A percentile compares a stretch with the other conserved stretches of the same genome.
Evolutionary conservation across 257 asterid species (phyloP).

Genomic region (Lycium barbarum): DNA sequence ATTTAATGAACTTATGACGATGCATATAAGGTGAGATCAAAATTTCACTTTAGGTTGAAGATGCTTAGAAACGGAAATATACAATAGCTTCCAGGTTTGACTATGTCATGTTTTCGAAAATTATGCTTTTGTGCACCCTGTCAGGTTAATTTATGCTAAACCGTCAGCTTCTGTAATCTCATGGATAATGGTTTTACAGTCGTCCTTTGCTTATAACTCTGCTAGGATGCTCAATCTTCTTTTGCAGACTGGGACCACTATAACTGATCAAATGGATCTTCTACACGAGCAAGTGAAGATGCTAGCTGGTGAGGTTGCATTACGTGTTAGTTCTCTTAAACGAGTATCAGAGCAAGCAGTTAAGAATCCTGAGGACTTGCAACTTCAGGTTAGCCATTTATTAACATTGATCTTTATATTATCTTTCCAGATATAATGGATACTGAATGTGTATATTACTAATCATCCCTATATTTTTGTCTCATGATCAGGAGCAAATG

Average conservation of each 20-base stretch:
- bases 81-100: conserved; percentile 12
- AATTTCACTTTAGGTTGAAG: conserved; percentile 20
- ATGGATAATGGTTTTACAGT: conserved; percentile 16
- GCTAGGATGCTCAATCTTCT: conserved; percentile 33
- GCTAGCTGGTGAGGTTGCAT: conserved; percentile 90
- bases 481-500: conserved; percentile 59
- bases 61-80: neutral
- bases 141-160: neutral
- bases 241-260: conserved; percentile 77
- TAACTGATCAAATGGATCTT: conserved; percentile 88
- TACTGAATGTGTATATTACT: conserved; percentile 24
- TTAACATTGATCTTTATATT: neutral
- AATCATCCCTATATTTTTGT: conserved; percentile 30
- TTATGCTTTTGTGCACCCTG: neutral
- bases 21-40: neutral
- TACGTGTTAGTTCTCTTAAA: conserved; percentile 74
- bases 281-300: conserved; percentile 76
- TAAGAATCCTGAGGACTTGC: conserved; percentile 60
- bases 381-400: conserved; percentile 58
- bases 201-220: conserved; percentile 30
- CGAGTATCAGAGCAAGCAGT: conserved; percentile 68
- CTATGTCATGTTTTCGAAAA: neutral
- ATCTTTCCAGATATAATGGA: neutral
- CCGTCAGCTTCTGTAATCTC: conserved; percentile 14
- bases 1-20: neutral